These are phyloP conservation scores for Cymodocea nodosa DNA, from an alignment of 116 monocot genomes.

Conservation along the genomic window DNA sequence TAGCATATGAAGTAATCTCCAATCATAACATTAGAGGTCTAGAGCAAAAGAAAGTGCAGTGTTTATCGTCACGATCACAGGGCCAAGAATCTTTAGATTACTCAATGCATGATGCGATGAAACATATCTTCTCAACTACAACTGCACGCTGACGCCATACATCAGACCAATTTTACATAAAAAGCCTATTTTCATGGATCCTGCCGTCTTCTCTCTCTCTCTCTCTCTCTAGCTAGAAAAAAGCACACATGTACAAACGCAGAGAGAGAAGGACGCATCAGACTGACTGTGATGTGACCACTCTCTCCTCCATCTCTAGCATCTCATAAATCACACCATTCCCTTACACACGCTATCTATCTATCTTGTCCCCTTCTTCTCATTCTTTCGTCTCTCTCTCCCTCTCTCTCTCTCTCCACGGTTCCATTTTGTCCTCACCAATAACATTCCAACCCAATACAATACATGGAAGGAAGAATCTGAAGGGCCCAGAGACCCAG, in stretches of 20 bases:
- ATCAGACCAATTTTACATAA: not conserved
- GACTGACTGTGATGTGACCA: slow-evolving; percentile 31
- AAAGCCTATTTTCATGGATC: slow-evolving; percentile 2
- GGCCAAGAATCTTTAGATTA: too few relatives aligned
- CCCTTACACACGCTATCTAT: slow-evolving; percentile 33
- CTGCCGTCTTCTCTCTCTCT: not conserved
- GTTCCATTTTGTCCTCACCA: slow-evolving; percentile 35
- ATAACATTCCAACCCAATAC: slow-evolving; percentile 43
- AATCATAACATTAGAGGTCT: too few relatives aligned
- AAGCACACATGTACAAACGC: not conserved
- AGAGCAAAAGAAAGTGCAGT: too few relatives aligned
- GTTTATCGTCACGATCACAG: too few relatives aligned
- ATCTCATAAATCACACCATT: slow-evolving; percentile 50
- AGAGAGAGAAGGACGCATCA: not conserved
- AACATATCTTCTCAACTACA: too few relatives aligned
- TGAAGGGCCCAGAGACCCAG: not conserved
- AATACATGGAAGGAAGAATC: not conserved
- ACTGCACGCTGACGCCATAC: not conserved
- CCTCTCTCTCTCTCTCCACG: not conserved
- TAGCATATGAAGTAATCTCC: too few relatives aligned
- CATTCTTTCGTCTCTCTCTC: not conserved
- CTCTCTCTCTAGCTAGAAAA: not conserved
- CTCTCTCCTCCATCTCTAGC: slow-evolving; percentile 41
- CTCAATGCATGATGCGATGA: too few relatives aligned
- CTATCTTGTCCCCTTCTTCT: not conserved